A percentile compares a stretch with the other conserved stretches of the same genome.
Conservation (phyloP, 140 eudicot species). For the Erigeron philadelphicus region DNA sequence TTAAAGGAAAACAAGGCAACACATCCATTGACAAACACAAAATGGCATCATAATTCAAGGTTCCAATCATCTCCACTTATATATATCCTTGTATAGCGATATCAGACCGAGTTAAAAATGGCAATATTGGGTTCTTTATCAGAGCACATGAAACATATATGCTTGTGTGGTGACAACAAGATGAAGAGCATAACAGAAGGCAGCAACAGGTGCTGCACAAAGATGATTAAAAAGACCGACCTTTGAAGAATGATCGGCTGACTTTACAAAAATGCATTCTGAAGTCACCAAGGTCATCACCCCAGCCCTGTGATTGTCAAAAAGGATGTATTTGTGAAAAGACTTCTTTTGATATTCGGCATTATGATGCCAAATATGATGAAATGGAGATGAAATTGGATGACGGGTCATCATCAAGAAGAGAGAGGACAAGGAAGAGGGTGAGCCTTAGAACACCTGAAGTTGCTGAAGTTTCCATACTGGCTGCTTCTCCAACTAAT, state of each 20-base stretch:
- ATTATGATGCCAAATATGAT: not conserved
- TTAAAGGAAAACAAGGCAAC: constrained; percentile 10
- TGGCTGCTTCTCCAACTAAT: constrained; percentile 22
- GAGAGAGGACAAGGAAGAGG: constrained; percentile 36
- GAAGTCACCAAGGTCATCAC: constrained; percentile 37
- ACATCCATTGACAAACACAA: constrained; percentile 14
- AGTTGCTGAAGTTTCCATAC: constrained; percentile 49
- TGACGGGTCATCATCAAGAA: constrained; percentile 1
- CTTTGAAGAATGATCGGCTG: constrained; percentile 21
- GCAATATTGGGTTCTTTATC: constrained; percentile 30
- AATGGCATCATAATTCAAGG: constrained; percentile 9
- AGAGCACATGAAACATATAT: constrained; percentile 34
- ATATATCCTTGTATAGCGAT: constrained; percentile 6
- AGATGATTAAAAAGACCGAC: constrained; percentile 16
- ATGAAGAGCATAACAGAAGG: constrained; percentile 18
- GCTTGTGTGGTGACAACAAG: constrained; percentile 8
- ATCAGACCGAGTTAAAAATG: constrained; percentile 12
- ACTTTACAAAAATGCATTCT: constrained; percentile 51
- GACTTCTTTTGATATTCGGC: constrained; percentile 4
- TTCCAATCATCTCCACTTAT: constrained; percentile 4
- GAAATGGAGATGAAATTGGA: constrained; percentile 7
- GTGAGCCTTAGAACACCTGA: constrained; percentile 53
- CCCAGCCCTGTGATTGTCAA: constrained; percentile 26
- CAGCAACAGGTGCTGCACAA: constrained; percentile 5
- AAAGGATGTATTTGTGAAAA: constrained; percentile 12